A percentile compares a stretch with the other conserved stretches of the same genome.
Conservation (phyloP, 225 moss, liverwort and hornwort species). For the Asterella californica region DNA sequence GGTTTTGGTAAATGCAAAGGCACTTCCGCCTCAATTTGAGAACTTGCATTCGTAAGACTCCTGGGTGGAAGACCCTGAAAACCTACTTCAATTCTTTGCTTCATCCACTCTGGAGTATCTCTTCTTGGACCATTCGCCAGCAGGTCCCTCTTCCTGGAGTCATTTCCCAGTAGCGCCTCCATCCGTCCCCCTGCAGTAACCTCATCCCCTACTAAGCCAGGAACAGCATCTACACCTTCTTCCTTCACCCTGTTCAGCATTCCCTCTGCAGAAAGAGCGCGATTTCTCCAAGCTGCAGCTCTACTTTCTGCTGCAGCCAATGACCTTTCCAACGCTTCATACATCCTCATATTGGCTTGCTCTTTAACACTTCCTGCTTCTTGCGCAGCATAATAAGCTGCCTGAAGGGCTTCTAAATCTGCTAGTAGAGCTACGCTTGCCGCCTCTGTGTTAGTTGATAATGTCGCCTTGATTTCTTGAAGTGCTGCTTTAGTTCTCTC, state of each 20-base stretch:
- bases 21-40: constrained; percentile 51
- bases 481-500: constrained; percentile 45
- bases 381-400: constrained; percentile 50
- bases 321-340: constrained; percentile 64
- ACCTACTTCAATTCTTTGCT: constrained; percentile 58
- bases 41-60: constrained; percentile 31
- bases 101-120: constrained; percentile 79
- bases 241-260: constrained; percentile 42
- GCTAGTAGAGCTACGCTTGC: constrained; percentile 45
- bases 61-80: constrained; percentile 66
- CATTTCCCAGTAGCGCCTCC: constrained; percentile 59
- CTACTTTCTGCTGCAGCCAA: constrained; percentile 55
- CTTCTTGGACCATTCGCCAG: constrained; percentile 80
- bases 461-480: constrained; percentile 45
- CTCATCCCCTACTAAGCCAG: constrained; percentile 34
- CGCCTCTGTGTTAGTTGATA: constrained; percentile 41
- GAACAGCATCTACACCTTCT: constrained; percentile 35
- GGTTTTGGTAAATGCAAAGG: constrained; percentile 61
- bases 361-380: constrained; percentile 56
- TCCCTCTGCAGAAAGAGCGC: constrained; percentile 52
- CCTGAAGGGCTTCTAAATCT: constrained; percentile 56
- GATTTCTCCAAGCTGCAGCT: constrained; percentile 67
- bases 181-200: constrained; percentile 46
- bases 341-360: constrained; percentile 40
- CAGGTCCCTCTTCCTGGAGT: constrained; percentile 59